Evolutionary conservation across 164 flowering plant genomes (phyloP).

Genomic region (Dillenia suffruticosa): DNA sequence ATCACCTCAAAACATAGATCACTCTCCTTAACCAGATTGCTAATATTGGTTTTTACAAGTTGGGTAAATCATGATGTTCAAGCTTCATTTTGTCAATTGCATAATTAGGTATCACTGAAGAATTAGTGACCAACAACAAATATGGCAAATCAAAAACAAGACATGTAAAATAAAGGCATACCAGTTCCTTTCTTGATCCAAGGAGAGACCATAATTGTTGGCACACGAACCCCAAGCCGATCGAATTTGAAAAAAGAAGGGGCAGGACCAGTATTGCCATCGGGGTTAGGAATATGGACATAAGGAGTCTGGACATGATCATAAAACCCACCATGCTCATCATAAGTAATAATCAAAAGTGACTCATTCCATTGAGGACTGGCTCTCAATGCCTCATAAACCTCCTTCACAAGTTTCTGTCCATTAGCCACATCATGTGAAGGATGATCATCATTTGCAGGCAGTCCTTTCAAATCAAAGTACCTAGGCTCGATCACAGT

Average conservation of each 20-base stretch:
- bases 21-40: too few relatives aligned
- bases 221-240: conserved; percentile 89
- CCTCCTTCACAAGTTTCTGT: conserved; percentile 91
- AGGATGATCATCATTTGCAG: conserved; percentile 92
- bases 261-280: conserved; percentile 80
- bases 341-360: conserved; percentile 79
- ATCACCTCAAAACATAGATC: too few relatives aligned
- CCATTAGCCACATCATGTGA: conserved; percentile 92
- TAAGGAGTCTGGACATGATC: conserved; percentile 80
- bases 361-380: conserved; percentile 96
- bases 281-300: conserved; percentile 75
- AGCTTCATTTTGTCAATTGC: too few relatives aligned
- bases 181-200: conserved; percentile 96
- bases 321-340: conserved; percentile 94
- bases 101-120: too few relatives aligned
- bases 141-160: not conserved
- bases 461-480: conserved; percentile 57
- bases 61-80: too few relatives aligned
- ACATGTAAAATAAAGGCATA: conserved; percentile 13
- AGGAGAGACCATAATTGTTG: conserved; percentile 93
- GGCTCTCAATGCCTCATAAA: conserved; percentile 73
- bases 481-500: conserved; percentile 91
- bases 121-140: not conserved
- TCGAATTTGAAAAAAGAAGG: conserved; percentile 86
- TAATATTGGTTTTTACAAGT: too few relatives aligned